phyloP scores from a whole-genome alignment of 495 filamentous ascomycete genomes.

The Penicillium parvum region DNA sequence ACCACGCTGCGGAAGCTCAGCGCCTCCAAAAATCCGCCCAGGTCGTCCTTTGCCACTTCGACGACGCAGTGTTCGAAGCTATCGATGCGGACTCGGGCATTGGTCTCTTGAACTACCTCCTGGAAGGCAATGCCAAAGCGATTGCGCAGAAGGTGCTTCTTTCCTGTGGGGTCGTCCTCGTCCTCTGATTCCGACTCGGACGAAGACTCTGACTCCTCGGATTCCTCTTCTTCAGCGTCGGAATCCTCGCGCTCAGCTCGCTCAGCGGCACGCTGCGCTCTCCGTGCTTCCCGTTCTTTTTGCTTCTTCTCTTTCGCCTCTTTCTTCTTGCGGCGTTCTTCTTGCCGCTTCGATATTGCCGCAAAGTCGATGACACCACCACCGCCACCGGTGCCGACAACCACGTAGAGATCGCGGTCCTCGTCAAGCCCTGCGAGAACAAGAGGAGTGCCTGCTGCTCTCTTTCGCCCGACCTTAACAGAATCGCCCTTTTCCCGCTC shows the following conservation, averaged over 20 bases:
- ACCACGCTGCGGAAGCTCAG: constrained; percentile 90
- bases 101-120: constrained; percentile 89
- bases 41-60: constrained; percentile 92
- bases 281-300: constrained; percentile 59
- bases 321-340: constrained; percentile 57
- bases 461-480: constrained; percentile 56
- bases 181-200: constrained; percentile 56
- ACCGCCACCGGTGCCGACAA: constrained; percentile 82
- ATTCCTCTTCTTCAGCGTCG: constrained; percentile 56
- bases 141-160: constrained; percentile 69
- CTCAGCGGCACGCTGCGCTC: constrained; percentile 39
- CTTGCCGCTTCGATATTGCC: constrained; percentile 58
- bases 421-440: constrained; percentile 90
- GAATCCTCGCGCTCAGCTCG: constrained; percentile 47
- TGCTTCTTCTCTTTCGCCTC: constrained; percentile 56
- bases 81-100: constrained; percentile 84
- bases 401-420: constrained; percentile 78
- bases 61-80: constrained; percentile 97
- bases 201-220: constrained; percentile 57
- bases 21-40: constrained; percentile 85
- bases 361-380: constrained; percentile 58
- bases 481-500: constrained; percentile 73
- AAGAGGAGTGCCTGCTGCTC: constrained; percentile 65
- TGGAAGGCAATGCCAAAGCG: constrained; percentile 93
- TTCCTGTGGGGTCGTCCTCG: constrained; percentile 50